Evolutionary conservation across 805 yeast genomes (phyloP), one percentile per base, ranked within the genome.

Genomic region (Pichia cephalocereana): DNA sequence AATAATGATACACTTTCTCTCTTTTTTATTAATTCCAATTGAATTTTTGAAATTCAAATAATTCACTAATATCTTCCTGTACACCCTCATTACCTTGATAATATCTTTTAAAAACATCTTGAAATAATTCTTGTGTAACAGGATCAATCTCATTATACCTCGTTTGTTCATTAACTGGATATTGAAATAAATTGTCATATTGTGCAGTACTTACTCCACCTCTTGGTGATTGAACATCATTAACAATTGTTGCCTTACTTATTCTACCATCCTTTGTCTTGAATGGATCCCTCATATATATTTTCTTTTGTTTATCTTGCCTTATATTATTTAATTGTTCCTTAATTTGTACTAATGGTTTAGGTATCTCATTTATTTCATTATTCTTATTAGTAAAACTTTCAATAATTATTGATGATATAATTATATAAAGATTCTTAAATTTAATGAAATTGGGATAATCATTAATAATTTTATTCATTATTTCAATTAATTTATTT

Each of bases 91-190:
- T 52, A 8, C 57, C 54, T 9, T 57, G 46, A 46, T 56, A 56
- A 43, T 56, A 56, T n/a, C 54, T 57, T n/a, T 47, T 53, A 45
- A 58, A 58, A 14, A 57, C 54, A 43, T 55, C 57, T 43, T 55
- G 56, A 40, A 58, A 58, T 15, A 56, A 55, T 19, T 56, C 62
- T 39, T 58, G 61, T 5, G 62, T 57, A 8, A 34, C 17, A 14
- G 37, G 18, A 34, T 34, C 37, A 34, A 34, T 14, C 26, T 23
- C 26, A 23, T 23, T 23, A 23, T 23, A 23, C 26, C 26, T 23
- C 5, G 7, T 6, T 23, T 23, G 26, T 23, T 30, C 32, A 30
- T 30, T 30, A 30, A 10, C 4, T 7, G 32, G 32, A 12, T 30
- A 30, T 8, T 30, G 32, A 10, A 30, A 10, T 30, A 12, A 30